A percentile compares a stretch with the other conserved stretches of the same genome.
These are phyloP conservation scores for Chiua virens DNA, from an alignment of 768 basidiomycete species.

Conservation along the genomic window DNA sequence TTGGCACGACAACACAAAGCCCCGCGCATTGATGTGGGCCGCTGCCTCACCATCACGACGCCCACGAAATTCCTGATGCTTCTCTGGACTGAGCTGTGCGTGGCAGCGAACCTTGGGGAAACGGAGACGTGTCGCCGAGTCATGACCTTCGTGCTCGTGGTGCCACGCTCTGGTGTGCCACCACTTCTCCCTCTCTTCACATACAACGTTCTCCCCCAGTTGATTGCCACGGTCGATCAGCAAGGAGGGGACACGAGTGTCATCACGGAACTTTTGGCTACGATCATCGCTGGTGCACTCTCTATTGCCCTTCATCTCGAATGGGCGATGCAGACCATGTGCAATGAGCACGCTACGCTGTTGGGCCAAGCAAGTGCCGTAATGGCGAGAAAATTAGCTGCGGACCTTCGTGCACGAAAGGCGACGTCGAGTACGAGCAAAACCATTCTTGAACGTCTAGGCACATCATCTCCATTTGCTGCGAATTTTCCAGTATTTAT, in stretches of 20 bases:
- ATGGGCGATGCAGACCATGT: slow-evolving; percentile 58
- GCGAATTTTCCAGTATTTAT: slow-evolving; percentile 72
- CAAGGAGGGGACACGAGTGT: slow-evolving; percentile 53
- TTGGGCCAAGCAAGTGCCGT: slow-evolving; percentile 63
- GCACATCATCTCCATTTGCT: slow-evolving; percentile 62
- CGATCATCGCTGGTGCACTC: slow-evolving; percentile 62
- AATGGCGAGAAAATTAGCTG: slow-evolving; percentile 65
- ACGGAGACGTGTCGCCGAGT: slow-evolving; percentile 63
- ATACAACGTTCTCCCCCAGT: slow-evolving; percentile 60
- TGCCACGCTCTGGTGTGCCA: slow-evolving; percentile 53
- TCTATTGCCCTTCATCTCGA: slow-evolving; percentile 71
- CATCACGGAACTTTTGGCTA: slow-evolving; percentile 62
- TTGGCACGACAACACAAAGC: slow-evolving; percentile 62
- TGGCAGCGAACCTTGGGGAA: slow-evolving; percentile 55
- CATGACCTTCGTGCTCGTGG: slow-evolving; percentile 66
- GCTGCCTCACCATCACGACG: slow-evolving; percentile 57
- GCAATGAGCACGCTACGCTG: slow-evolving; percentile 47
- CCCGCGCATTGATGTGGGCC: slow-evolving; percentile 62
- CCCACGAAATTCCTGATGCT: slow-evolving; percentile 62
- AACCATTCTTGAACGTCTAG: slow-evolving; percentile 57
- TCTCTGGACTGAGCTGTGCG: slow-evolving; percentile 67
- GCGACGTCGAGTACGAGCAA: slow-evolving; percentile 48
- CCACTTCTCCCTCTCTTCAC: slow-evolving; percentile 76
- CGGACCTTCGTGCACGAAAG: slow-evolving; percentile 56
- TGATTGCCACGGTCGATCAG: slow-evolving; percentile 55